These are phyloP conservation scores for Erythrophleum ivorense DNA, from an alignment of 331 rosid species.

Conservation along the genomic window DNA sequence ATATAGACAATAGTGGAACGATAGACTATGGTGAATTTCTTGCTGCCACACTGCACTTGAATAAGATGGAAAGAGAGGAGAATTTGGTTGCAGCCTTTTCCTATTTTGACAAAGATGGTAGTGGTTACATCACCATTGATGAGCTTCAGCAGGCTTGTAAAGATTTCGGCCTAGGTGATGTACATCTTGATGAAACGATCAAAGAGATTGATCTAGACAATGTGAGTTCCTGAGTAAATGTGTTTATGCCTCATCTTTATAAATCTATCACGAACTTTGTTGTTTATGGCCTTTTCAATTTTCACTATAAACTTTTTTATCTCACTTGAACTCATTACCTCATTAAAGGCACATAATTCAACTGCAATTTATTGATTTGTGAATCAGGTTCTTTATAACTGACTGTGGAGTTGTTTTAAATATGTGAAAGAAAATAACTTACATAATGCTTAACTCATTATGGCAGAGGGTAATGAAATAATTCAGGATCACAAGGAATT, in stretches of 20 bases:
- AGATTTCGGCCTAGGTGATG: constrained; percentile 82
- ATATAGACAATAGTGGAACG: constrained; percentile 87
- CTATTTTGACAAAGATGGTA: constrained; percentile 85
- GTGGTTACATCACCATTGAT: constrained; percentile 90
- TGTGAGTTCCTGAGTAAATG: constrained; percentile 52
- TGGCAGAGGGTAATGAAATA: background rate
- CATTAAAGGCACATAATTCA: background rate
- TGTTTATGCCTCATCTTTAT: background rate
- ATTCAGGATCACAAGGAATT: background rate
- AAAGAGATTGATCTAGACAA: constrained; percentile 81
- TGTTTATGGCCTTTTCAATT: background rate
- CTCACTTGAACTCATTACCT: background rate
- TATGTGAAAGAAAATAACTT: background rate
- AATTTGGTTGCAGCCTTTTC: constrained; percentile 83
- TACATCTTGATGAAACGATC: constrained; percentile 72
- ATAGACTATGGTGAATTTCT: constrained; percentile 92
- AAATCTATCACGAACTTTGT: background rate
- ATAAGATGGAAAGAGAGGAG: constrained; percentile 94
- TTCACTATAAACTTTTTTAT: background rate
- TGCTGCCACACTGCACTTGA: constrained; percentile 89
- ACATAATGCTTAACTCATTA: background rate
- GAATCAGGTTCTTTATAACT: background rate
- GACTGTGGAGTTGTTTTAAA: background rate
- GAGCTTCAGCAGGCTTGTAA: constrained; percentile 86
- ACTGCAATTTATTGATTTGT: background rate